A percentile compares a stretch with the other conserved stretches of the same genome.
phyloP scores from a whole-genome alignment of 805 yeast species.

The Saturnispora sekii region DNA sequence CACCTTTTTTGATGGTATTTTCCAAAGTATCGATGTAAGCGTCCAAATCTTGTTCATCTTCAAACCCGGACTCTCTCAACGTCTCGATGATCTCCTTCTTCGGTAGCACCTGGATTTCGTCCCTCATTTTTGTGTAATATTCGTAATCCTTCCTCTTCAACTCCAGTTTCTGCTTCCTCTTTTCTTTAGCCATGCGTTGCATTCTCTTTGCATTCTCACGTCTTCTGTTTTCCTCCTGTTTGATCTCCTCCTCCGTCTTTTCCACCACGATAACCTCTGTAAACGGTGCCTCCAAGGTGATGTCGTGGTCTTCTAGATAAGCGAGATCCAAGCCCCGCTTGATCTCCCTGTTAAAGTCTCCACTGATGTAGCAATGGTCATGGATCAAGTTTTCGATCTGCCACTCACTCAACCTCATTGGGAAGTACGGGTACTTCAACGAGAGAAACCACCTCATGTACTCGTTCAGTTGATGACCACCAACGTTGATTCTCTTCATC shows the following conservation, averaged over 20 bases:
- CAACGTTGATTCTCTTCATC: conserved; percentile 82
- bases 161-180: conserved; percentile 65
- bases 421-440: conserved; percentile 88
- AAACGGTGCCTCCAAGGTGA: conserved; percentile 76
- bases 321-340: conserved; percentile 48
- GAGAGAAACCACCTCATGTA: conserved; percentile 55
- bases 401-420: conserved; percentile 51
- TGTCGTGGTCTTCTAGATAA: conserved; percentile 55
- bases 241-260: conserved; percentile 77
- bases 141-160: conserved; percentile 75
- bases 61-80: conserved; percentile 67
- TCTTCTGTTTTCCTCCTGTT: conserved; percentile 65
- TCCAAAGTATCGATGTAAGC: conserved; percentile 59
- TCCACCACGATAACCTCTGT: conserved; percentile 54
- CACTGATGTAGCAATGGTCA: conserved; percentile 71
- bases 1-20: conserved; percentile 56
- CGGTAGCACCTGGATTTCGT: conserved; percentile 38
- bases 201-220: conserved; percentile 78
- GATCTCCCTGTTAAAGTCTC: conserved; percentile 57
- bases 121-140: conserved; percentile 54
- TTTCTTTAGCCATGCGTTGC: conserved; percentile 88
- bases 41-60: conserved; percentile 59
- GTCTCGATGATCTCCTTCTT: conserved; percentile 46
- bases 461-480: conserved; percentile 66
- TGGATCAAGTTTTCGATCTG: conserved; percentile 63